Evolutionary conservation across 352 stramenopile genomes (phyloP), one percentile per base, ranked within the genome.

Genomic region (Pythium graminicola): DNA sequence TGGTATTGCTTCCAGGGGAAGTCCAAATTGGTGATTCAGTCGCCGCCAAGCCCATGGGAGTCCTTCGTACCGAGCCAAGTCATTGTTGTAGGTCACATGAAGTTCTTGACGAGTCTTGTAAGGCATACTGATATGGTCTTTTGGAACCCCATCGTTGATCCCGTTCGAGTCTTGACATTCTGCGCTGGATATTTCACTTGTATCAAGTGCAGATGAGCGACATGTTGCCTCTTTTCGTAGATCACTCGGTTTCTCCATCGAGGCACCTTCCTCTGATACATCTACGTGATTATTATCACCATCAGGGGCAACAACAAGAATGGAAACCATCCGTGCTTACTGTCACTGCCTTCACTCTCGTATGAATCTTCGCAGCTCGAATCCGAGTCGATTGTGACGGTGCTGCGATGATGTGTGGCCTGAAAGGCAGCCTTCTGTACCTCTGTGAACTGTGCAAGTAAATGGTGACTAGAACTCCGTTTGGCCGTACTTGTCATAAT

Each of bases 1-100:
- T 13, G 77, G 74, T 4, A 85, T 64, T 3, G 62, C 62, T 31
- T 87, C 74, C 0, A 92, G 62, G 2, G 75, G 72, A 6, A 93
- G 39, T 2, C 79, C 83, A 46, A 92, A 93, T 39, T 90, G 78
- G 28, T 83, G 73, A 47, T 92, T 89, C 6, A 87, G 46, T 4
- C 64, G 49, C 9, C 69, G 51, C 83, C 83, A 93, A 9, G 66
- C 78, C 16, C 59, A 64, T 0, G 83, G 83, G 0, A 92, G 54
- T 5, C 83, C 83, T 63, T 91, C 82, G 45, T 85, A 91, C n/a
- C 80, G 69, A 17, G 77, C 75, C 9, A 68, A 47, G 24, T 83
- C 69, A 2, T 59, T 57, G 53, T 93, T 85, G 51, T 89, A 93
- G 1, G 70, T 86, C 2, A 92, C 78, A 50, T 93, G 81, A 0